A percentile compares a stretch with the other conserved stretches of the same genome.
phyloP scores from a whole-genome alignment of 805 yeast species.

The Kodamaea kakaduensis region DNA sequence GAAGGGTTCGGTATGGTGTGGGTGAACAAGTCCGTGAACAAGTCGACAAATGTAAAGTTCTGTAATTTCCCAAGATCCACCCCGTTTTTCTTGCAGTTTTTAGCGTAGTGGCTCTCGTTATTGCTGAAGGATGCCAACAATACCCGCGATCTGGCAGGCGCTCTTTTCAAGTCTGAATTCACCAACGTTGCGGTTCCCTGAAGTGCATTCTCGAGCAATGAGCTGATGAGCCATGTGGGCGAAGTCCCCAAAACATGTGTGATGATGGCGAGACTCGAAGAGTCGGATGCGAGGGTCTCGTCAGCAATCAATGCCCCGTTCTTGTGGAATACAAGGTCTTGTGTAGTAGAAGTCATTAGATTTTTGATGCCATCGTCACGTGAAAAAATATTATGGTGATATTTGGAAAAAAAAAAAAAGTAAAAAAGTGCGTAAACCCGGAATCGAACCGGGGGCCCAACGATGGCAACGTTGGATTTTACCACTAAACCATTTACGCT shows the following conservation, averaged over 20 bases:
- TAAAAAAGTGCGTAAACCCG: constrained; percentile 6
- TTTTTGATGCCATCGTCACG: neutral
- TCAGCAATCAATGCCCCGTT: constrained; percentile 46
- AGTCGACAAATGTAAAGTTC: constrained; percentile 40
- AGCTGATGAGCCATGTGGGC: constrained; percentile 59
- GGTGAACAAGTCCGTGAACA: constrained; percentile 44
- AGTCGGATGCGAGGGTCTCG: constrained; percentile 12
- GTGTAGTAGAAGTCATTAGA: constrained; percentile 24
- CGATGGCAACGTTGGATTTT: constrained; percentile 9
- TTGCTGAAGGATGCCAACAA: constrained; percentile 34
- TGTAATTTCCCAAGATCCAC: constrained; percentile 23
- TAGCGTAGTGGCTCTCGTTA: constrained; percentile 29
- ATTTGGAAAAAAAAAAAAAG: neutral
- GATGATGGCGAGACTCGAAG: constrained; percentile 21
- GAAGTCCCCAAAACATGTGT: constrained; percentile 47
- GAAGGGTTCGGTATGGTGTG: constrained; percentile 23
- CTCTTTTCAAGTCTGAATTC: constrained; percentile 24
- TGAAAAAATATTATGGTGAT: neutral
- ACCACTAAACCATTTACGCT: constrained; percentile 6
- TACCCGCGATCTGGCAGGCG: constrained; percentile 25
- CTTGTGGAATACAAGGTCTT: constrained; percentile 51
- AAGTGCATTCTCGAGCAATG: constrained; percentile 50
- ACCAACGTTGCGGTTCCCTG: constrained; percentile 45
- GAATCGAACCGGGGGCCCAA: constrained; percentile 9
- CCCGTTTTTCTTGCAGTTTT: constrained; percentile 38